Evolutionary conservation across 1,284 basidiomycete species (phyloP).

Genomic region (Pseudozyma hubeiensis): DNA sequence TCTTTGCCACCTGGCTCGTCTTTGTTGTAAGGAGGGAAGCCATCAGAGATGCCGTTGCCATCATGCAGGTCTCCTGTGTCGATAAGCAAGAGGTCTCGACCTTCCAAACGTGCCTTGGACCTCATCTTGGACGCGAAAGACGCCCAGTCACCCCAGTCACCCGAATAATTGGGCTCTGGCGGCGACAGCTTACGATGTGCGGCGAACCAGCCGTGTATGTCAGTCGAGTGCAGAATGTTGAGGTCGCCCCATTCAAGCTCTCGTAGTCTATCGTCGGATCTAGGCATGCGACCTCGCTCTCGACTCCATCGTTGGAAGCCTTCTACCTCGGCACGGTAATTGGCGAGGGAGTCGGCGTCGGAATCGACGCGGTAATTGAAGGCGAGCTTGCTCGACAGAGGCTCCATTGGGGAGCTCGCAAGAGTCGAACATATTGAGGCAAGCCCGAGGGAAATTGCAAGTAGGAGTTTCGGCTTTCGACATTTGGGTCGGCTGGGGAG

Average conservation of each 20-base stretch:
- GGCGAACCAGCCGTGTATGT: slow-evolving; percentile 75
- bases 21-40: slow-evolving; percentile 47
- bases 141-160: slow-evolving; percentile 68
- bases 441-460: slow-evolving; percentile 13
- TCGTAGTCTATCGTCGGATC: slow-evolving; percentile 54
- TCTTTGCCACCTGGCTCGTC: slow-evolving; percentile 49
- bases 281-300: slow-evolving; percentile 54
- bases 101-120: slow-evolving; percentile 46
- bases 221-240: slow-evolving; percentile 83
- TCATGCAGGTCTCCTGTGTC: slow-evolving; percentile 67
- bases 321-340: slow-evolving; percentile 41
- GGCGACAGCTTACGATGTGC: slow-evolving; percentile 64
- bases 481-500: background rate
- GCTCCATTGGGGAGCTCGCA: slow-evolving; percentile 32
- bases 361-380: slow-evolving; percentile 42
- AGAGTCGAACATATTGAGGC: slow-evolving; percentile 7
- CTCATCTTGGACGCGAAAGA: slow-evolving; percentile 66
- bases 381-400: slow-evolving; percentile 29
- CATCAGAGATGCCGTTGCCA: slow-evolving; percentile 66
- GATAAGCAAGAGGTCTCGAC: slow-evolving; percentile 66
- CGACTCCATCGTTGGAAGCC: slow-evolving; percentile 45
- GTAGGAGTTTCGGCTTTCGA: background rate
- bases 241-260: slow-evolving; percentile 81
- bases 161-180: slow-evolving; percentile 66
- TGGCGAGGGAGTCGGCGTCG: slow-evolving; percentile 35